Evolutionary conservation across 345 rosid genomes (phyloP).

Genomic region (Eucalyptus pauciflora): DNA sequence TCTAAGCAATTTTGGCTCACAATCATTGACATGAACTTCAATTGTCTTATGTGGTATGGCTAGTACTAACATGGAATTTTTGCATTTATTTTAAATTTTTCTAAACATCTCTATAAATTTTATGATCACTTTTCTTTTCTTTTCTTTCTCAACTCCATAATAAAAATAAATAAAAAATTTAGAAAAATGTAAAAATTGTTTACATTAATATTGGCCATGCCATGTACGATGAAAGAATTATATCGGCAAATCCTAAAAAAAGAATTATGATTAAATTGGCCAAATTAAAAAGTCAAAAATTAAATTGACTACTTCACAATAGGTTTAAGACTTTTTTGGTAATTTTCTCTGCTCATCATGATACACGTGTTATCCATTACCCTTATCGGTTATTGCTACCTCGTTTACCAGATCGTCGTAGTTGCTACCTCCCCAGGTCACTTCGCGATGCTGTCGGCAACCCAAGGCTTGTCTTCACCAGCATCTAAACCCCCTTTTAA

Average conservation of each 20-base stretch:
- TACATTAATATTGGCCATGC: background rate
- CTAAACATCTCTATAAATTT: background rate
- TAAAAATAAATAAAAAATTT: background rate
- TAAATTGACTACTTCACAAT: background rate
- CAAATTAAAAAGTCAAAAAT: background rate
- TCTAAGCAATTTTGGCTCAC: background rate
- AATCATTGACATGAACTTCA: background rate
- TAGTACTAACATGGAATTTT: background rate
- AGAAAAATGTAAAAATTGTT: background rate
- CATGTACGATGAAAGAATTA: background rate
- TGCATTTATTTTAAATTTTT: background rate
- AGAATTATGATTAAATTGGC: no score
- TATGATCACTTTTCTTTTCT: background rate
- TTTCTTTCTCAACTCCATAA: no score
- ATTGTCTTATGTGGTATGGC: background rate
- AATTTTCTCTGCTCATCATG: background rate
- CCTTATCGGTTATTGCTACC: background rate
- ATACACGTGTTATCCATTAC: background rate
- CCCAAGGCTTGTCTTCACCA: background rate
- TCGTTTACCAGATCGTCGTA: accelerated
- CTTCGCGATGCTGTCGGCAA: accelerated
- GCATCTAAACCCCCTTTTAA: background rate
- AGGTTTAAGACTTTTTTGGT: no score
- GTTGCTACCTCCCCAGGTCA: background rate
- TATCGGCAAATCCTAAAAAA: background rate